Evolutionary conservation across 305 asterid genomes (phyloP), one percentile per base, ranked within the genome.

Genomic region (Coffea humblotiana): DNA sequence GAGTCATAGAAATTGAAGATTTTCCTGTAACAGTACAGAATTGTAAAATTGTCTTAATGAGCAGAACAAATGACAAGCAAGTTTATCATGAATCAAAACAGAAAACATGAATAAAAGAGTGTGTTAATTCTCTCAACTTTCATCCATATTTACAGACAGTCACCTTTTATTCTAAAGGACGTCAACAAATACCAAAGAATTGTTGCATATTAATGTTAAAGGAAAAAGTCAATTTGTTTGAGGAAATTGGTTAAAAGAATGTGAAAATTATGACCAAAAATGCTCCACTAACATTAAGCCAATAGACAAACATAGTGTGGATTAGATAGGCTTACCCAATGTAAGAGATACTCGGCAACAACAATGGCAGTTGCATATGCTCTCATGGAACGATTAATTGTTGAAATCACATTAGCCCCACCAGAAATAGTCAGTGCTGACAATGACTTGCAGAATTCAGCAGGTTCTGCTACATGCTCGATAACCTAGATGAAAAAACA

Each of bases 401-500:
- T 92, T 69, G 99, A 96, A 84, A 94, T 90, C 74, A 96, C 73
- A 65, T 93, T 91, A 82, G 97, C 99, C 76, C 99, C 98, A 64
- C 87, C 86, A 77, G 83, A 72, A 63, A 68, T 80, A 76, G 93
- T 90, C 91, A 96, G 83, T 67, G 91, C 93, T 43, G 99, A 94
- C 87, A 96, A 81, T 64, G 98, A 96, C 85, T 91, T 88, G 91
- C 98, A 92, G 89, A 96, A 96, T 56, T 89, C 97, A 70, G 93
- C 88, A 76, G 98, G 97, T 85, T 93, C 82, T 18, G 97, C 94
- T 40, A 96, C 99, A 78, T 96, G 99, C 90, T 96, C 99, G 76
- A 96, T 96, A 81, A 96, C 99, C 99, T 96, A 71, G 54, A 13
- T 49, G 70, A 79, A 63, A 37, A 78, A 77, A 73, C 76, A 61